Evolutionary conservation across 148 eudicot genomes (phyloP).

Genomic region (Camellia granthamiana): DNA sequence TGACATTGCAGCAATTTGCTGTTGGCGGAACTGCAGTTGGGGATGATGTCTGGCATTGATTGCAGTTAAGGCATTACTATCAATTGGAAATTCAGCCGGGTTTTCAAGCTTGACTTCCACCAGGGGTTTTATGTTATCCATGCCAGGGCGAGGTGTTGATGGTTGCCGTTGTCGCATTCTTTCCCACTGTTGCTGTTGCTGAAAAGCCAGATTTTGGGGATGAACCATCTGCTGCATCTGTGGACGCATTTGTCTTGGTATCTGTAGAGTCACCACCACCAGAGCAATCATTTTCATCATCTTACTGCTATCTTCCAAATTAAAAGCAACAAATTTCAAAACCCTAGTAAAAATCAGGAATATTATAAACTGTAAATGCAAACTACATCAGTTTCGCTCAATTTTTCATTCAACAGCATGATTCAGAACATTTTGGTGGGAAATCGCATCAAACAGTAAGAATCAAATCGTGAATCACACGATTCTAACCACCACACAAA

Average conservation of each 20-base stretch:
- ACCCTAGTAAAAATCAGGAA: background rate
- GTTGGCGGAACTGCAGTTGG: constrained; percentile 63
- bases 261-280: constrained; percentile 35
- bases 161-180: constrained; percentile 56
- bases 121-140: constrained; percentile 63
- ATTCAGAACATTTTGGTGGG: too few species aligned
- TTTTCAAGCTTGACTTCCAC: constrained; percentile 89
- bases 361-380: background rate
- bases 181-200: constrained; percentile 47
- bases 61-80: constrained; percentile 47
- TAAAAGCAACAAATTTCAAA: background rate
- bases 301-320: background rate
- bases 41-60: constrained; percentile 56
- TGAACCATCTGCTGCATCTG: constrained; percentile 65
- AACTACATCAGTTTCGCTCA: too few species aligned
- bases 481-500: too few species aligned
- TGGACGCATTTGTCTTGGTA: constrained; percentile 60
- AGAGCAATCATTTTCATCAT: background rate
- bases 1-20: constrained; percentile 60
- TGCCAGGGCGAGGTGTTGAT: constrained; percentile 56
- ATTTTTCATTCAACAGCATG: too few species aligned
- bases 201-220: constrained; percentile 41
- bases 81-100: constrained; percentile 66
- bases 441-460: too few species aligned
- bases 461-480: too few species aligned